These are phyloP conservation scores for Serendipita sp. DNA, from an alignment of 1,284 basidiomycete genomes.

Conservation along the genomic window DNA sequence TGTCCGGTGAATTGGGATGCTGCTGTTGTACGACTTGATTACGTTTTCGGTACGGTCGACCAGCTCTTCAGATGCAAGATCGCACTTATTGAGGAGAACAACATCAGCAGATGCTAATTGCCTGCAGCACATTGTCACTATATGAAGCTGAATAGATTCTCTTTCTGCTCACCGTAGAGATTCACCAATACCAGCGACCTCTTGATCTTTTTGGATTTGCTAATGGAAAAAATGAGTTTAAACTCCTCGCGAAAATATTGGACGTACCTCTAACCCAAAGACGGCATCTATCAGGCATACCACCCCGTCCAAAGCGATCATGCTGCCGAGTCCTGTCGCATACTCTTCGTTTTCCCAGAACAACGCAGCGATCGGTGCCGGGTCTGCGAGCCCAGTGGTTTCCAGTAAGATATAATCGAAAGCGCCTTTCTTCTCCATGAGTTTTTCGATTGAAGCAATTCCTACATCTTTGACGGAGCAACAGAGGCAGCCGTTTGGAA, in stretches of 20 bases:
- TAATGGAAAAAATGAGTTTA: constrained; percentile 21
- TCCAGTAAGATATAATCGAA: constrained; percentile 91
- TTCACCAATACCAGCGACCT: constrained; percentile 55
- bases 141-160: not conserved
- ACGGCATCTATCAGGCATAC: constrained; percentile 83
- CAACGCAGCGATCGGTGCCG: constrained; percentile 69
- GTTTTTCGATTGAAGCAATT: constrained; percentile 77
- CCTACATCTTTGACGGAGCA: constrained; percentile 89
- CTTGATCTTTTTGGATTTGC: constrained; percentile 72
- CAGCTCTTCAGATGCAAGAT: constrained; percentile 40
- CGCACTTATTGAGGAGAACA: constrained; percentile 78
- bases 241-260: not conserved
- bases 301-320: constrained; percentile 75
- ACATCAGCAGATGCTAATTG: constrained; percentile 85
- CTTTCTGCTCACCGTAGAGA: constrained; percentile 45
- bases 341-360: constrained; percentile 92
- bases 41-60: constrained; percentile 36
- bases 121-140: constrained; percentile 26
- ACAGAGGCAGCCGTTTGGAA: constrained; percentile 87
- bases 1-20: constrained; percentile 58
- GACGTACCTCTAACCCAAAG: constrained; percentile 59
- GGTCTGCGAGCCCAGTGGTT: constrained; percentile 70
- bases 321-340: constrained; percentile 48
- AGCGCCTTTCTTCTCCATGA: constrained; percentile 66
- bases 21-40: constrained; percentile 65